phyloP scores from a whole-genome alignment of 768 basidiomycete genomes.

The Mycena alexandri region DNA sequence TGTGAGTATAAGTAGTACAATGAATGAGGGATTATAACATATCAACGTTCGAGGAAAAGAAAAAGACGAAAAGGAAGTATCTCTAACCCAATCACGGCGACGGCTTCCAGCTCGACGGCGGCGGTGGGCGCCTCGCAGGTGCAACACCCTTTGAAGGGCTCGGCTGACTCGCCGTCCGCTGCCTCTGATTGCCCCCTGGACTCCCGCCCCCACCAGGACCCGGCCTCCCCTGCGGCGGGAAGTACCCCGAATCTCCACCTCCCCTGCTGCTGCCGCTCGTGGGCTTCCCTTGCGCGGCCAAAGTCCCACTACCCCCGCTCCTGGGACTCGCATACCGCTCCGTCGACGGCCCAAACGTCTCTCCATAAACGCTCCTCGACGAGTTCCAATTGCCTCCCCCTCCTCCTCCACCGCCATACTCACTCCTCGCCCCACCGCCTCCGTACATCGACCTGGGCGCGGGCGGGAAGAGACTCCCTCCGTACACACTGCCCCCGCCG shows the following conservation, averaged over 20 bases:
- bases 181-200: constrained; percentile 45
- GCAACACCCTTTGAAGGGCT: constrained; percentile 42
- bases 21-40: constrained; percentile 10
- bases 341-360: constrained; percentile 63
- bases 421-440: constrained; percentile 70
- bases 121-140: constrained; percentile 47
- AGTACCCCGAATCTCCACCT: constrained; percentile 55
- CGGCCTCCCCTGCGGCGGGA: constrained; percentile 55
- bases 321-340: constrained; percentile 27
- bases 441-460: constrained; percentile 69
- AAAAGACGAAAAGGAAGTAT: neutral
- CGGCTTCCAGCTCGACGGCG: constrained; percentile 76
- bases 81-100: neutral
- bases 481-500: constrained; percentile 52
- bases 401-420: constrained; percentile 64
- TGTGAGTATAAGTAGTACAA: constrained; percentile 27
- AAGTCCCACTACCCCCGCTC: constrained; percentile 38
- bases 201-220: constrained; percentile 44
- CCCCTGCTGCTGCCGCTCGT: neutral
- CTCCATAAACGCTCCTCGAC: constrained; percentile 80
- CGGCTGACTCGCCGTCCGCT: constrained; percentile 62
- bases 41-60: constrained; percentile 9
- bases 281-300: constrained; percentile 30
- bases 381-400: constrained; percentile 62
- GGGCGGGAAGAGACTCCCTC: constrained; percentile 65